Percentiles rank a stretch among this genome's conserved stretches.
Evolutionary conservation across 2,329 filamentous ascomycete genomes (phyloP).

Genomic region (Colletotrichum agaves): DNA sequence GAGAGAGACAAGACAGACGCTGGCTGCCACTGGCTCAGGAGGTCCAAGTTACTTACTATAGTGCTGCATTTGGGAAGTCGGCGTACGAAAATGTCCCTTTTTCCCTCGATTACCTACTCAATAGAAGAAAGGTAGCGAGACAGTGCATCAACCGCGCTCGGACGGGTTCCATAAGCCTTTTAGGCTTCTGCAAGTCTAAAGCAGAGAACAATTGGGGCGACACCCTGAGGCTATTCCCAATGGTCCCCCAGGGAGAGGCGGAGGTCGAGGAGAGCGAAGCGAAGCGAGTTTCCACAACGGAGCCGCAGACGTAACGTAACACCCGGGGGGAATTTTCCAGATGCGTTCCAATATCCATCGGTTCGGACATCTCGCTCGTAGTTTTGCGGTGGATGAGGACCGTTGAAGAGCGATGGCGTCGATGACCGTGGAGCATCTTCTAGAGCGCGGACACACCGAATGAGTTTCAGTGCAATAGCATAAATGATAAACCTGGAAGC

Average conservation of each 20-base stretch:
- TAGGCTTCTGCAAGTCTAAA: neutral
- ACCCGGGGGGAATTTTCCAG: neutral
- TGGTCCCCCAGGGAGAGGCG: neutral
- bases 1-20: neutral
- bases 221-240: conserved; percentile 19
- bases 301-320: conserved; percentile 18
- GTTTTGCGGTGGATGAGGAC: conserved; percentile 13
- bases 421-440: too few species aligned
- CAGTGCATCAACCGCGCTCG: conserved; percentile 27
- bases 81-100: neutral
- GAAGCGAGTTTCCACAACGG: conserved; percentile 7
- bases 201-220: neutral
- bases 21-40: neutral
- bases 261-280: neutral
- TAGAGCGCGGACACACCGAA: neutral
- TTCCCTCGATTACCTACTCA: neutral
- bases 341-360: neutral
- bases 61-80: neutral
- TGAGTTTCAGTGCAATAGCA: neutral
- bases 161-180: conserved; percentile 6
- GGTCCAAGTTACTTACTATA: conserved; percentile 15
- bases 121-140: conserved; percentile 20
- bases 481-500: conserved; percentile 29
- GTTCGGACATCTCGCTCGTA: conserved; percentile 6
- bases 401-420: conserved; percentile 31